Evolutionary conservation across 23 red algal species (phyloP), one percentile per base, ranked within the genome.

Genomic region (Gracilaria gracilis): DNA sequence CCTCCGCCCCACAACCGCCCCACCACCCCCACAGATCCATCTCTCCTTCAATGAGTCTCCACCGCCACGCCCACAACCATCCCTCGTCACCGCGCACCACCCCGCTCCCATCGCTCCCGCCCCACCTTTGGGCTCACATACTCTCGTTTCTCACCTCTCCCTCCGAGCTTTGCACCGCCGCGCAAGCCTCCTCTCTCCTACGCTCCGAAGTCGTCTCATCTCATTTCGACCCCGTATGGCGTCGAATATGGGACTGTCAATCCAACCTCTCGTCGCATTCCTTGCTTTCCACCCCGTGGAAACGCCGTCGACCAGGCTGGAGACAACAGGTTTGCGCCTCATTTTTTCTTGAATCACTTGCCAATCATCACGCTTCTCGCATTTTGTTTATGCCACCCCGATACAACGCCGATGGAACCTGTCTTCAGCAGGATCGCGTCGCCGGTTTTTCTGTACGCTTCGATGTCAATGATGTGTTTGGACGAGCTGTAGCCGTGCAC

Each of bases 201-300:
- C 46, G 71, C 65, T 25, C 55, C 23, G 59, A 85, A 20, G 47
- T 85, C 81, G 19, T 24, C 35, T 66, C 55, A 0, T 35, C 55
- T 28, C 59, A 85, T 28, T 85, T 69, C 33, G 37, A 85, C 38
- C 34, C 23, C 81, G 59, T 85, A 65, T 85, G 81, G 81, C 81
- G 81, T 9, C 8, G 4, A 5, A 20, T 85, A 12, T 85, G 81
- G 81, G 81, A 85, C 51, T 61, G 27, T 25, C 65, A 65, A 25
- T 65, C 81, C 61, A 50, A 48, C 2, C 55, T 67, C 2, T 85
- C 81, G 6, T 85, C 81, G 16, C 9, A 42, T 17, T 33, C 35
- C 5, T 55, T 85, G 57, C 65, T 85, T 4, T 6, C 9, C 25
- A 65, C 42, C 37, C 81, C 81, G 13, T 85, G 81, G 81, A 61